These are phyloP conservation scores for Dryas drummondii DNA, from an alignment of 306 rosid species.

Conservation along the genomic window DNA sequence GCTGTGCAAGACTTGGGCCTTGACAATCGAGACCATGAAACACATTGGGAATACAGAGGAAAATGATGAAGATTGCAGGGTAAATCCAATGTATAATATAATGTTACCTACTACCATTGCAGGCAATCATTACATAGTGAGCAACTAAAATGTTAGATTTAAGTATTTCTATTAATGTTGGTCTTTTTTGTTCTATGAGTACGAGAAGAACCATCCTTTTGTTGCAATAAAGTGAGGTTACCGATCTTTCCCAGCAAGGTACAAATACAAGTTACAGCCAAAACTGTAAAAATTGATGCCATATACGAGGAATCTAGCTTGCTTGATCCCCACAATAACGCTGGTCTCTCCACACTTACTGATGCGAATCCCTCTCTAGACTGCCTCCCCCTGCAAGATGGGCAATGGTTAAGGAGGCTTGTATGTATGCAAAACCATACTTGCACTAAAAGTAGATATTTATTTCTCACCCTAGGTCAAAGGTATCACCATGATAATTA, in stretches of 20 bases:
- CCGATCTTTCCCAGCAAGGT: slow-evolving; percentile 39
- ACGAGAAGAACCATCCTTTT: slow-evolving; percentile 25
- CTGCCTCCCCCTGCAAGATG: slow-evolving; percentile 48
- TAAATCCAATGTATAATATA: neutral
- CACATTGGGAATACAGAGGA: neutral
- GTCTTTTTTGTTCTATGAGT: slow-evolving; percentile 25
- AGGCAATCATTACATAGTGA: neutral
- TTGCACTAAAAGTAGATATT: no score
- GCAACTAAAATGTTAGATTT: neutral
- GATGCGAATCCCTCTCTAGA: slow-evolving; percentile 69
- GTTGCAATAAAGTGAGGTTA: slow-evolving; percentile 21
- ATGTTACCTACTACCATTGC: neutral
- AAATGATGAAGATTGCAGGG: neutral
- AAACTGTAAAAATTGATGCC: slow-evolving; percentile 31
- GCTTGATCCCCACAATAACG: slow-evolving; percentile 33
- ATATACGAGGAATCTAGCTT: slow-evolving; percentile 33
- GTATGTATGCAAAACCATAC: neutral
- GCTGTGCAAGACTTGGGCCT: neutral
- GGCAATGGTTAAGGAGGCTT: slow-evolving; percentile 17
- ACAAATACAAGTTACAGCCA: slow-evolving; percentile 45
- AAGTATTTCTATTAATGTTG: neutral
- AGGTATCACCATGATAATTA: no score
- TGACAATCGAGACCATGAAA: neutral
- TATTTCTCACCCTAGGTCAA: no score
- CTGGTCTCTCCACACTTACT: slow-evolving; percentile 45